Evolutionary conservation across 1,284 basidiomycete genomes (phyloP).

Genomic region (Leccinum griseonigrum): DNA sequence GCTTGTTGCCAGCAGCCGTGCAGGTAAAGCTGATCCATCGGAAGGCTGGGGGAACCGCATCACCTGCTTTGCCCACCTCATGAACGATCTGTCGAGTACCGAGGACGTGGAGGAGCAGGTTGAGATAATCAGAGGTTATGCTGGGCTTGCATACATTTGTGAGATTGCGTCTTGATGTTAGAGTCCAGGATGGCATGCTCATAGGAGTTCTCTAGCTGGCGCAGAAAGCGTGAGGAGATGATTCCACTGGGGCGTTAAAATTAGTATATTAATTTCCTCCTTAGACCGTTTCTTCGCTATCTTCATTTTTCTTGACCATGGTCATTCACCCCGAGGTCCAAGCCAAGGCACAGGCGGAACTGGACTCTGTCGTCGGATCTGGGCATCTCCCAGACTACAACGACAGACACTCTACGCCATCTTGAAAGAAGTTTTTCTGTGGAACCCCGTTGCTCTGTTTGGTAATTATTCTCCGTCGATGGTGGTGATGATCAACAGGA

Average conservation of each 20-base stretch:
- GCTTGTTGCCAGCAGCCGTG: not conserved
- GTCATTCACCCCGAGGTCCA: conserved; percentile 46
- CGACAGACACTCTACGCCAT: conserved; percentile 43
- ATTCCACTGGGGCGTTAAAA: not conserved
- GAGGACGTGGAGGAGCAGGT: conserved; percentile 18
- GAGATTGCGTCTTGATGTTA: conserved; percentile 3
- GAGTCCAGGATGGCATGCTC: conserved; percentile 4
- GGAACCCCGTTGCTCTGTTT: conserved; percentile 50
- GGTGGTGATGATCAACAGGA: conserved; percentile 7
- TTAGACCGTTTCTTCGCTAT: conserved; percentile 44
- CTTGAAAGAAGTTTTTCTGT: conserved; percentile 49
- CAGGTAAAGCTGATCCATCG: conserved; percentile 6
- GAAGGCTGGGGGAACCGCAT: conserved; percentile 28
- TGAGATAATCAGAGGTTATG: conserved; percentile 30
- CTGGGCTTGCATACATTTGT: conserved; percentile 34
- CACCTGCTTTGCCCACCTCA: conserved; percentile 32
- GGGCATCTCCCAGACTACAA: conserved; percentile 45
- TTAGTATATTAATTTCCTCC: conserved; percentile 12
- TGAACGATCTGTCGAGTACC: conserved; percentile 17
- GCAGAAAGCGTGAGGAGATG: conserved; percentile 27
- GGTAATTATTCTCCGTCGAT: conserved; percentile 32
- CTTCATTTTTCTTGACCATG: conserved; percentile 50
- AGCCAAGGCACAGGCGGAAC: conserved; percentile 43
- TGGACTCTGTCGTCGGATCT: conserved; percentile 42
- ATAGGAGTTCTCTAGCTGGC: conserved; percentile 21